Evolutionary conservation across 768 basidiomycete species (phyloP).

Genomic region (Mycena crocata): DNA sequence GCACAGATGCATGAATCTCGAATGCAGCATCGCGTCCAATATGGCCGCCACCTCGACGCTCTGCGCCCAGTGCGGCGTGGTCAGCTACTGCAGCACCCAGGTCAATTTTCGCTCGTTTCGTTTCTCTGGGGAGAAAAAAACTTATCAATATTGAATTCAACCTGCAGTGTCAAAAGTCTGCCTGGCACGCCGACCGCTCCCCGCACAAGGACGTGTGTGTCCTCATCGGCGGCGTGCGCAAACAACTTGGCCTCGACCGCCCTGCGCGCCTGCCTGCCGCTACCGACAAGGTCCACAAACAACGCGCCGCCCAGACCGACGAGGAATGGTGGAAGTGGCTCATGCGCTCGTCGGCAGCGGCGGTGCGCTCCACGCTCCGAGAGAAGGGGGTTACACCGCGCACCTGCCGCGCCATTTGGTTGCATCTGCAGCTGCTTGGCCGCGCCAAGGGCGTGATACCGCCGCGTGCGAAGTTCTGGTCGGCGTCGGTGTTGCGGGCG

Average conservation of each 20-base stretch:
- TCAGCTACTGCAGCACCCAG: constrained; percentile 1
- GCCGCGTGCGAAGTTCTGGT: background rate
- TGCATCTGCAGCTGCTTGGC: background rate
- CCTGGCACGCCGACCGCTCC: background rate
- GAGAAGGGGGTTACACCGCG: background rate
- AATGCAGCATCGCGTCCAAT: background rate
- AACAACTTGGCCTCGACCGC: background rate
- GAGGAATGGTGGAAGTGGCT: constrained; percentile 1
- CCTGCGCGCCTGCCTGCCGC: background rate
- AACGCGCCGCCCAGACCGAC: background rate
- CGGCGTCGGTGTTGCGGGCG: background rate
- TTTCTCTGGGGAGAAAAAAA: too few relatives aligned
- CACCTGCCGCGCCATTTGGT: constrained; percentile 5
- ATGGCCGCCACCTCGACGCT: background rate
- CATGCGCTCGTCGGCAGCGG: background rate
- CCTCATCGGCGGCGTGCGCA: background rate
- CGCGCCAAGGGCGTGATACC: background rate
- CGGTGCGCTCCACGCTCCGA: background rate
- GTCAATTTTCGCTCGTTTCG: background rate
- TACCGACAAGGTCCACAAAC: background rate
- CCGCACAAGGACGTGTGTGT: constrained; percentile 12
- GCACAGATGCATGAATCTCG: background rate
- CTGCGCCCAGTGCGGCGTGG: constrained; percentile 1
- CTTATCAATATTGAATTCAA: background rate
- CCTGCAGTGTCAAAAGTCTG: background rate